Percentiles rank a stretch among this genome's conserved stretches.
Evolutionary conservation across 768 basidiomycete genomes (phyloP).

Genomic region (Pisolithus microcarpus): DNA sequence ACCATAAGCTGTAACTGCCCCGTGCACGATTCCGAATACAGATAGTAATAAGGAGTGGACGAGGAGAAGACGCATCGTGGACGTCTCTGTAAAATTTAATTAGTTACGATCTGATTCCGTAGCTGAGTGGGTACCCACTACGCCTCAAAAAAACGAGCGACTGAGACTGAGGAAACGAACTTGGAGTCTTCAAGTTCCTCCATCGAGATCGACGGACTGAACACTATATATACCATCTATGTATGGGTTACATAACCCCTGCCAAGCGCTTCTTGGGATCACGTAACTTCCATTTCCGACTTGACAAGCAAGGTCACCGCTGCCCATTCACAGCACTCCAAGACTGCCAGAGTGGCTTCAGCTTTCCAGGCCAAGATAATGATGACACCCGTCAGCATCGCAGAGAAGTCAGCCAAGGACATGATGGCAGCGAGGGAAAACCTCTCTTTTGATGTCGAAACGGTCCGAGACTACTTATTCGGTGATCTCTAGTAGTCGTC

Average conservation of each 20-base stretch:
- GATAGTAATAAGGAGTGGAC: slow-evolving; percentile 18
- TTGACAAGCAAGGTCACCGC: too few relatives aligned
- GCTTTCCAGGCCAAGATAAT: not conserved
- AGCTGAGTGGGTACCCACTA: slow-evolving; percentile 6
- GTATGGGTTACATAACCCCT: not conserved
- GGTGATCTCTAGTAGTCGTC: slow-evolving; percentile 28
- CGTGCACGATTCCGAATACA: slow-evolving; percentile 6
- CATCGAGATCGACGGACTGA: not conserved
- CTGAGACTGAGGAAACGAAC: not conserved
- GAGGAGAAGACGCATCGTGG: slow-evolving; percentile 16
- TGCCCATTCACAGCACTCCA: not conserved
- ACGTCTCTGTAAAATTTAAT: not conserved
- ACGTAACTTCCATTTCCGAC: too few relatives aligned
- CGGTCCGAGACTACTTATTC: slow-evolving; percentile 44
- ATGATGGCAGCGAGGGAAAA: slow-evolving; percentile 43
- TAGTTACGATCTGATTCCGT: not conserved
- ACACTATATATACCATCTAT: slow-evolving; percentile 5
- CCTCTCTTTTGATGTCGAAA: slow-evolving; percentile 36
- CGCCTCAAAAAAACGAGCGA: slow-evolving; percentile 8
- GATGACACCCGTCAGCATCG: slow-evolving; percentile 22
- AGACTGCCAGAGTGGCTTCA: not conserved
- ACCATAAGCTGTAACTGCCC: slow-evolving; percentile 17
- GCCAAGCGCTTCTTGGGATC: not conserved
- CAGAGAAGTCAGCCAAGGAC: slow-evolving; percentile 43
- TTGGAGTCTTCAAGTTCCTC: not conserved